Percentiles rank a stretch among this genome's conserved stretches.
phyloP scores from a whole-genome alignment of 2,329 filamentous ascomycete genomes.

The Macrophomina pseudophaseolina region DNA sequence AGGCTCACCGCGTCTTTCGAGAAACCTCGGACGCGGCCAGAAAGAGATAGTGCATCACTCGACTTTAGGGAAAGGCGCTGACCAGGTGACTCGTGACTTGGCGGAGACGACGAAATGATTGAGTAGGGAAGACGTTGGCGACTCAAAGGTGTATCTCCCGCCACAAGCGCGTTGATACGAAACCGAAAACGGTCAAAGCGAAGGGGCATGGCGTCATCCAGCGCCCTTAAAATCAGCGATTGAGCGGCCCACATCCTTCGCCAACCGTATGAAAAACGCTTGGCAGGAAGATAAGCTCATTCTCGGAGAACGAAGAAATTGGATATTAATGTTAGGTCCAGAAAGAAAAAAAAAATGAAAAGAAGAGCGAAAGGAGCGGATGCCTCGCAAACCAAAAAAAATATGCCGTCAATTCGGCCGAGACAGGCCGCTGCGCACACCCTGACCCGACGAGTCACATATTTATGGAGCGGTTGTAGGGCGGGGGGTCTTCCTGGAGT shows the following conservation, averaged over 20 bases:
- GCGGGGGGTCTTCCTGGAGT: neutral
- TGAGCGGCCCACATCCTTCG: neutral
- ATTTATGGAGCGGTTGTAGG: neutral
- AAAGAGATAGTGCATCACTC: neutral
- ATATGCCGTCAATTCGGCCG: neutral
- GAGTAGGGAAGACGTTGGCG: neutral
- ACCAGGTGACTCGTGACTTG: neutral
- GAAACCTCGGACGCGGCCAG: neutral
- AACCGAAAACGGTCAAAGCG: neutral
- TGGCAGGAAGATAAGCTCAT: neutral
- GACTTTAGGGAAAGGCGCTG: neutral
- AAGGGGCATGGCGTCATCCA: neutral
- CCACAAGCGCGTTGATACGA: neutral
- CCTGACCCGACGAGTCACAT: neutral
- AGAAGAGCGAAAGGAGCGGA: neutral
- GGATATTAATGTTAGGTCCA: neutral
- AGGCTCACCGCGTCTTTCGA: constrained; percentile 16
- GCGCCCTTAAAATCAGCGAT: neutral
- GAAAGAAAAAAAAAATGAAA: neutral
- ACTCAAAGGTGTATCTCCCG: neutral
- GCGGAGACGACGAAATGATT: neutral
- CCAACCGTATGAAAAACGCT: neutral
- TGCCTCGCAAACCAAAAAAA: neutral
- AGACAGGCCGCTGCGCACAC: constrained; percentile 3
- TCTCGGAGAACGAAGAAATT: neutral